These are phyloP conservation scores for Lantana camara DNA, from an alignment of 257 asterid genomes.

Conservation along the genomic window DNA sequence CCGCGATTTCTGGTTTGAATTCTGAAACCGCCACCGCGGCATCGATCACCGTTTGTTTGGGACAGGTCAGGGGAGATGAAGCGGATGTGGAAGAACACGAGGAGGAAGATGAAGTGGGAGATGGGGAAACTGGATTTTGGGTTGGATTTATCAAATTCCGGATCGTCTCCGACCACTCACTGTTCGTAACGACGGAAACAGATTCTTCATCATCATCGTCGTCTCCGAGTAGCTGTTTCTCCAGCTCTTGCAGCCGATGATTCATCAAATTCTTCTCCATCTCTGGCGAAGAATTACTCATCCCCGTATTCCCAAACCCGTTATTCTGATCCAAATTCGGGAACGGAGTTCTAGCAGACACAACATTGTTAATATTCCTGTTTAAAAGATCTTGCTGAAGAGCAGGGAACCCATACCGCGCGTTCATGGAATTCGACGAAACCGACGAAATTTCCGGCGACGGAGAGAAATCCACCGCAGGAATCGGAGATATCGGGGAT, in stretches of 20 bases:
- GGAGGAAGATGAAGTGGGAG: constrained; percentile 78
- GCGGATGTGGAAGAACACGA: constrained; percentile 73
- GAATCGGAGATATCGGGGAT: constrained; percentile 58
- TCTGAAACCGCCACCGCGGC: constrained; percentile 65
- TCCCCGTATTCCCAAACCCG: constrained; percentile 7
- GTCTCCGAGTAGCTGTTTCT: constrained; percentile 71
- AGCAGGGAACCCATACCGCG: constrained; percentile 53
- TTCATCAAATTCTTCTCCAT: constrained; percentile 59
- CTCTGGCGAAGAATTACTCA: constrained; percentile 15
- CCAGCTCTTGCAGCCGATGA: constrained; percentile 66
- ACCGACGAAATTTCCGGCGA: constrained; percentile 44
- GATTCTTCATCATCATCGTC: constrained; percentile 50
- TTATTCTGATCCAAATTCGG: constrained; percentile 43
- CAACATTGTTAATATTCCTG: constrained; percentile 21
- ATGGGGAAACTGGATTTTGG: constrained; percentile 49
- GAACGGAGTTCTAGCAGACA: constrained; percentile 26
- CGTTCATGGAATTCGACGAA: constrained; percentile 40
- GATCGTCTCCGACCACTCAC: constrained; percentile 81
- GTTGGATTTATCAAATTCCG: constrained; percentile 50
- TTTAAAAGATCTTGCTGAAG: constrained; percentile 42
- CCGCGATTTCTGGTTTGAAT: constrained; percentile 52
- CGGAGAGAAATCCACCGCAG: constrained; percentile 59
- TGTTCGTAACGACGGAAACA: constrained; percentile 56
- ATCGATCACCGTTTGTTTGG: constrained; percentile 54
- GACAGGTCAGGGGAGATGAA: constrained; percentile 54